Percentiles rank a stretch among this genome's conserved stretches.
Evolutionary conservation across 768 basidiomycete species (phyloP).

Genomic region (Lactifluus echinatus): DNA sequence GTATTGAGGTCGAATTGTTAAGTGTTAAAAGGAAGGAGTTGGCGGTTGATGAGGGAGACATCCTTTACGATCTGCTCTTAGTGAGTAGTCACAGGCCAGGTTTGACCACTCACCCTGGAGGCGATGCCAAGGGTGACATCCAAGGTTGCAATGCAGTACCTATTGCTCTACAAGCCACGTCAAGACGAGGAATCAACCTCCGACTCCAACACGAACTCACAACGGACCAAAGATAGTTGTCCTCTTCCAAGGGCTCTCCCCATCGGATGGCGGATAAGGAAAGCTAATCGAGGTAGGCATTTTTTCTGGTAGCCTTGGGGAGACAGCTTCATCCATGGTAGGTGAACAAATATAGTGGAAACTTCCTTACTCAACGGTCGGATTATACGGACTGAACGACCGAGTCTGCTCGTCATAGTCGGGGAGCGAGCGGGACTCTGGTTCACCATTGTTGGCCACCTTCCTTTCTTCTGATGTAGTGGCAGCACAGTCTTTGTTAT

Average conservation of each 20-base stretch:
- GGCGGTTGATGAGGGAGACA: background rate
- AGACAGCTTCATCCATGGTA: background rate
- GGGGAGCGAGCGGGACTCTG: background rate
- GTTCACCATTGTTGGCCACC: background rate
- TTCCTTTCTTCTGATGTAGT: background rate
- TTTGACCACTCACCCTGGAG: background rate
- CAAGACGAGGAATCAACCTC: background rate
- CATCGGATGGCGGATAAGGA: constrained; percentile 4
- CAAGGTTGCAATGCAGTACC: constrained; percentile 2
- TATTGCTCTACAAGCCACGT: constrained; percentile 6
- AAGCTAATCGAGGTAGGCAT: constrained; percentile 18
- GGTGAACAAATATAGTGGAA: background rate
- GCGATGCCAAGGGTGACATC: background rate
- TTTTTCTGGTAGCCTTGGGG: constrained; percentile 10
- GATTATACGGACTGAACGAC: background rate
- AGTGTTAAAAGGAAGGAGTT: constrained; percentile 7
- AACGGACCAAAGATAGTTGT: constrained; percentile 21
- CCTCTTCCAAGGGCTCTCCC: constrained; percentile 5
- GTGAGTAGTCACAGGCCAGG: background rate
- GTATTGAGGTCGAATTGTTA: constrained; percentile 13
- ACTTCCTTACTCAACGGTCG: constrained; percentile 3
- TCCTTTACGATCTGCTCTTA: background rate
- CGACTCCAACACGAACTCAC: constrained; percentile 2
- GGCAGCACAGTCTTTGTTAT: background rate
- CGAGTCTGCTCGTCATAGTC: constrained; percentile 3